A percentile compares a stretch with the other conserved stretches of the same genome.
These are phyloP conservation scores for Coniochaeta sp. DNA, from an alignment of 2,329 filamentous ascomycete species.

Conservation along the genomic window DNA sequence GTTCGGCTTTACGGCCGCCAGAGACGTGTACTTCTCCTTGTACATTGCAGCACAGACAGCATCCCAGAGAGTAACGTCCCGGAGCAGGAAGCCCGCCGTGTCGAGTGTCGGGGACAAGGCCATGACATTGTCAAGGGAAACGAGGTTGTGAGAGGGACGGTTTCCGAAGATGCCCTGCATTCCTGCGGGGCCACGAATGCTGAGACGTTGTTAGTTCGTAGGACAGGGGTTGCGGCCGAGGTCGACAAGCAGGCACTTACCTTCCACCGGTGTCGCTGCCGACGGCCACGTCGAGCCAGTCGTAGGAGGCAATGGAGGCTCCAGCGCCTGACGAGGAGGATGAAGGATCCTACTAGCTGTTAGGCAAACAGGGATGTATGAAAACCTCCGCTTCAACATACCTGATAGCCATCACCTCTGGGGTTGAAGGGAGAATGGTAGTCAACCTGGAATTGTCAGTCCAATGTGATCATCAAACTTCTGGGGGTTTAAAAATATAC, in stretches of 20 bases:
- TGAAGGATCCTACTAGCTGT: conserved; percentile 31
- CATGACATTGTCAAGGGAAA: conserved; percentile 32
- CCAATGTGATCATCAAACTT: background rate
- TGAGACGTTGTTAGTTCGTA: conserved; percentile 7
- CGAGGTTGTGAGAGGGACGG: conserved; percentile 32
- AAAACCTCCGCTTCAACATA: no score
- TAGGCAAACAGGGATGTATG: no score
- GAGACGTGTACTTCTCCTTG: conserved; percentile 23
- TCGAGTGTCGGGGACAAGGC: conserved; percentile 34
- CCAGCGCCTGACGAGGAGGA: conserved; percentile 36
- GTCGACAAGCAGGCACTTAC: no score
- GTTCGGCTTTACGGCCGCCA: conserved; percentile 11
- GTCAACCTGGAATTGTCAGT: conserved; percentile 17
- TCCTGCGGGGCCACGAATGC: conserved; percentile 35
- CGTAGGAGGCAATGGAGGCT: conserved; percentile 30
- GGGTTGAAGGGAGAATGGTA: conserved; percentile 36
- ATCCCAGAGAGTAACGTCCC: conserved; percentile 28
- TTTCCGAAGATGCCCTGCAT: conserved; percentile 38
- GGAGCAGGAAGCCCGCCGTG: conserved; percentile 34
- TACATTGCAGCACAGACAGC: conserved; percentile 23
- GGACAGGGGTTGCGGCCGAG: no score
- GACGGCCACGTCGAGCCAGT: conserved; percentile 36
- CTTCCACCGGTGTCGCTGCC: conserved; percentile 36
- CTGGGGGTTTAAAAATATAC: conserved; percentile 8
- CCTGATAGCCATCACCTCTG: conserved; percentile 40